Evolutionary conservation across 2,329 filamentous ascomycete genomes (phyloP), one percentile per base, ranked within the genome.

Genomic region (Parastagonospora avenae): DNA sequence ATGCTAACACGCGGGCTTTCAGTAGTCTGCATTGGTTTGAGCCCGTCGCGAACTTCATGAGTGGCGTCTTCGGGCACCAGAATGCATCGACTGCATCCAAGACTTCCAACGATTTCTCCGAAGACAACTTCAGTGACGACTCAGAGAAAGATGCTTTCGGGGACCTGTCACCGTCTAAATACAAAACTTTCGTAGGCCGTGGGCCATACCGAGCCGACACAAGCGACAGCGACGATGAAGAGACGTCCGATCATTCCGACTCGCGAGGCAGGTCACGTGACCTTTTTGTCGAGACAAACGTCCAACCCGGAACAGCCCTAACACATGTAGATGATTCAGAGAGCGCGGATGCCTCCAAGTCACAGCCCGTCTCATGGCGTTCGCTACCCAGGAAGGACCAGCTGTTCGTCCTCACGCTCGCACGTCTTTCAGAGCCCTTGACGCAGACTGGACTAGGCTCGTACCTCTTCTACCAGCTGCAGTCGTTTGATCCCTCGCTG

Each of bases 381-480:
- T 85, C 88, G 10, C 77, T 96, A 1, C 92, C 92, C 0, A 81
- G 84, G 50, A 95, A 92, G 72, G 80, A 84, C 39, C 91, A 96
- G 73, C 81, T 96, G 15, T 76, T 87, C 28, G 86, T 96, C 50
- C 80, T 96, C 42, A 91, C 88, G 0, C 76, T 95, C 38, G 88
- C 91, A 8, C 85, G 92, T 27, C 77, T 96, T 16, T 91, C 89
- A 9, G 92, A 96, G 68, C 91, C 91, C 3, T 77, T 96, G 31
- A 89, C 90, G 0, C 89, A 94, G 67, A 92, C 89, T 0, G 73
- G 70, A 1, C 62, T 74, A 2, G 70, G 70, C 11, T 83, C 89
- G 1, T 95, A 95, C 73, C 86, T 95, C 79, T 95, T 91, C 75
- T 95, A 93, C 73, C 90, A 94, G 71, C 82, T 96, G n/a, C 86